phyloP scores from a whole-genome alignment of 352 stramenopile species.

The Pythium rishiriense region DNA sequence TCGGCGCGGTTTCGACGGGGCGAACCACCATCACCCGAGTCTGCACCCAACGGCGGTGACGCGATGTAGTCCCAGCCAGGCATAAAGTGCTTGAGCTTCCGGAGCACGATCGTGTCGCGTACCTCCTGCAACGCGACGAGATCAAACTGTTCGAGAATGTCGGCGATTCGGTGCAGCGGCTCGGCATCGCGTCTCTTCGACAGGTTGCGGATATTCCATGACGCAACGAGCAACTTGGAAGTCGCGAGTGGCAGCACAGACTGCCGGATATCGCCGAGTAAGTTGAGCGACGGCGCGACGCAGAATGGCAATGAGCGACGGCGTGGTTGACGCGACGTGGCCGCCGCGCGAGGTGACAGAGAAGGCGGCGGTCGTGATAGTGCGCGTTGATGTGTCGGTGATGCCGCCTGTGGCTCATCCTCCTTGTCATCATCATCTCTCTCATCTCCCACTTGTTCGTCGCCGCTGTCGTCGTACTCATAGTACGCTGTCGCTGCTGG shows the following conservation, averaged over 20 bases:
- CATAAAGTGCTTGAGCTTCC: conserved; percentile 55
- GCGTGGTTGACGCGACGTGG: background rate
- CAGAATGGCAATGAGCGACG: background rate
- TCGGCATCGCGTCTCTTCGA: conserved; percentile 44
- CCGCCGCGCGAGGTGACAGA: background rate
- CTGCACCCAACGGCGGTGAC: conserved; percentile 41
- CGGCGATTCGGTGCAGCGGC: conserved; percentile 46
- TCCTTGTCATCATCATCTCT: conserved; percentile 1
- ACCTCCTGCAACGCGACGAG: conserved; percentile 66
- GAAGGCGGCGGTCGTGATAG: background rate
- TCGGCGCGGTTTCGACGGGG: conserved; percentile 37
- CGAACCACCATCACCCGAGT: background rate
- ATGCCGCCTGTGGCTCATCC: conserved; percentile 1
- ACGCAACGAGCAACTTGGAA: conserved; percentile 46
- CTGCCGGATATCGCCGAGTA: conserved; percentile 38
- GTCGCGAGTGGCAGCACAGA: conserved; percentile 30
- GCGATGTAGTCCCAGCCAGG: conserved; percentile 56
- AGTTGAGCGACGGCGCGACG: conserved; percentile 30
- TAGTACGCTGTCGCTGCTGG: background rate
- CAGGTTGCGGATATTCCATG: conserved; percentile 79
- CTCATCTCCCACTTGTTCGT: background rate
- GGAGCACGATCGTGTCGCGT: conserved; percentile 62
- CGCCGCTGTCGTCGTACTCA: background rate
- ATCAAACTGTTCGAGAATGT: conserved; percentile 60
- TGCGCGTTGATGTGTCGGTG: background rate